Percentiles rank a stretch among this genome's conserved stretches.
phyloP scores from a whole-genome alignment of 768 basidiomycete genomes.

The Pisolithus albus region DNA sequence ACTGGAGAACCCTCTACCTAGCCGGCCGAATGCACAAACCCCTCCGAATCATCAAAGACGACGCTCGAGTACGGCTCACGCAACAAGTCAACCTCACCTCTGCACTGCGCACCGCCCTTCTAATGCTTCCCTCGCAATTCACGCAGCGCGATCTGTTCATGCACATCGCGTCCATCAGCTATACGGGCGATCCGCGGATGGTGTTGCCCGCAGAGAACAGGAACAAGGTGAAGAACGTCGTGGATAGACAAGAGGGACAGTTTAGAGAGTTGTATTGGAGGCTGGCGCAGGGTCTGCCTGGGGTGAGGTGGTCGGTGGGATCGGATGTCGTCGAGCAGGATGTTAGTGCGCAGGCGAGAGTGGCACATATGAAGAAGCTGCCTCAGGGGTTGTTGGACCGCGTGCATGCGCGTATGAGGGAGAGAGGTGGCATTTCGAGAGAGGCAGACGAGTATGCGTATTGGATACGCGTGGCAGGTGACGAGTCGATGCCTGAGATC shows the following conservation, averaged over 20 bases:
- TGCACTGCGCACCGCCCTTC: slow-evolving; percentile 83
- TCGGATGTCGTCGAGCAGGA: slow-evolving; percentile 66
- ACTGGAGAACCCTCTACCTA: slow-evolving; percentile 91
- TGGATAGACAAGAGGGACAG: slow-evolving; percentile 69
- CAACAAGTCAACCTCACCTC: slow-evolving; percentile 92
- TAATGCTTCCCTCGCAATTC: slow-evolving; percentile 79
- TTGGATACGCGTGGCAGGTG: slow-evolving; percentile 66
- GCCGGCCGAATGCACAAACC: slow-evolving; percentile 98
- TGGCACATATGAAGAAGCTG: slow-evolving; percentile 71
- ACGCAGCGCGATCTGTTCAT: slow-evolving; percentile 78
- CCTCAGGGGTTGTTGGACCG: slow-evolving; percentile 58
- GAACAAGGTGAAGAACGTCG: slow-evolving; percentile 90
- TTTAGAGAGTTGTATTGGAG: slow-evolving; percentile 86
- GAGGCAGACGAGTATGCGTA: slow-evolving; percentile 69
- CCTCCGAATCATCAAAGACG: slow-evolving; percentile 85
- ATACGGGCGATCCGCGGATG: slow-evolving; percentile 92
- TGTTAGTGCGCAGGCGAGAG: slow-evolving; percentile 54
- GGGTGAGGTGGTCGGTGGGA: slow-evolving; percentile 63
- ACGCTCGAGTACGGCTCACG: slow-evolving; percentile 84
- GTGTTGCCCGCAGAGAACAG: slow-evolving; percentile 90
- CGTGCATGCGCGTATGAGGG: slow-evolving; percentile 36
- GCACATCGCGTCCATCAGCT: slow-evolving; percentile 79
- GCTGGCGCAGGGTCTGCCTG: slow-evolving; percentile 70
- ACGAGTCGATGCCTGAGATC: slow-evolving; percentile 46
- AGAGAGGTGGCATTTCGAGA: slow-evolving; percentile 27